Conservation (phyloP, 73 alveolate genomes). For the Durusdinium trenchii region DNA sequence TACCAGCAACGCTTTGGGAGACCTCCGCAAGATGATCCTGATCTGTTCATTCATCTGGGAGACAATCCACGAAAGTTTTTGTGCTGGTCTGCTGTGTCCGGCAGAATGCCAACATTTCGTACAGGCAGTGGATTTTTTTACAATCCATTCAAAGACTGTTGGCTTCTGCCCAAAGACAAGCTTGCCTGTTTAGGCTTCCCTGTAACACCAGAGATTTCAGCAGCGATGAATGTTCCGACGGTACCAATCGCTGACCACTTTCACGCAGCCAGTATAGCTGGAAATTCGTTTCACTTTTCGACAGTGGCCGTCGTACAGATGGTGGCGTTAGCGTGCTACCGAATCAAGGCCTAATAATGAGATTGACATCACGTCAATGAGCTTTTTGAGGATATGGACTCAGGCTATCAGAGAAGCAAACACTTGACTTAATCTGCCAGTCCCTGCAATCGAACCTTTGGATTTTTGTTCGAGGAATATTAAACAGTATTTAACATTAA, state of each 20-base stretch:
- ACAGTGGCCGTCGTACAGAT: neutral
- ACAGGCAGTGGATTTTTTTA: neutral
- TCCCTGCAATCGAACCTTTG: too few relatives aligned
- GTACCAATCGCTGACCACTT: neutral
- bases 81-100: neutral
- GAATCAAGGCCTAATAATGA: too few relatives aligned
- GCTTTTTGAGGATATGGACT: too few relatives aligned
- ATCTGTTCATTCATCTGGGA: neutral
- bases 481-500: too few relatives aligned
- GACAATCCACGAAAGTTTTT: neutral
- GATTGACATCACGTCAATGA: too few relatives aligned
- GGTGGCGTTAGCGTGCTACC: neutral
- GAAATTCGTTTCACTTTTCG: neutral
- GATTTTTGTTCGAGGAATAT: too few relatives aligned
- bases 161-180: neutral
- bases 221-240: constrained; percentile 15
- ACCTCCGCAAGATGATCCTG: neutral
- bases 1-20: neutral
- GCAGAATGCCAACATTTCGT: neutral
- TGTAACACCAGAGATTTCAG: neutral
- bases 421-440: too few relatives aligned
- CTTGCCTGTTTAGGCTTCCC: constrained; percentile 1
- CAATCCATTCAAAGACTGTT: neutral
- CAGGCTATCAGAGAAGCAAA: too few relatives aligned
- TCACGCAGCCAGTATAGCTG: constrained; percentile 3